These are phyloP conservation scores for Papiliotrema nemorosa DNA, from an alignment of 1,284 basidiomycete species.

Conservation along the genomic window DNA sequence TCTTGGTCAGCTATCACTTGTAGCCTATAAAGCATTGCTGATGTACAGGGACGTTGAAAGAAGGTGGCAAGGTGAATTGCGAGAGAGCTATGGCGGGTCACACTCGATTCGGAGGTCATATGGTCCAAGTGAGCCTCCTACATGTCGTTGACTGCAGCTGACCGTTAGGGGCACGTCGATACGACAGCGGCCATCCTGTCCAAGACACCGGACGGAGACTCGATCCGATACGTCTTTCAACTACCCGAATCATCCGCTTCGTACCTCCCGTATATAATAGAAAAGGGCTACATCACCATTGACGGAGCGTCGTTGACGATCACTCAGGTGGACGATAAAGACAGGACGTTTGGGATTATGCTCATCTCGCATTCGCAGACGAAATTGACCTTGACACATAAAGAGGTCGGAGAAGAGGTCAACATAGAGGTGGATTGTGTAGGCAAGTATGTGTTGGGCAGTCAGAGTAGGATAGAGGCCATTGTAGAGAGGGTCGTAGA, in stretches of 20 bases:
- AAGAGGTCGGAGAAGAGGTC: slow-evolving; percentile 72
- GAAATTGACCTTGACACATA: slow-evolving; percentile 77
- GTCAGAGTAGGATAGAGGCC: slow-evolving; percentile 57
- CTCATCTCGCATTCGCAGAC: slow-evolving; percentile 91
- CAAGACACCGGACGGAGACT: slow-evolving; percentile 75
- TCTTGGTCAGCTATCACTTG: slow-evolving; percentile 59
- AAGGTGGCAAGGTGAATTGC: slow-evolving; percentile 81
- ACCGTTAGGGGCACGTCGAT: slow-evolving; percentile 81
- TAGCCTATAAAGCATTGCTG: slow-evolving; percentile 49
- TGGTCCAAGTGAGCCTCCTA: slow-evolving; percentile 74
- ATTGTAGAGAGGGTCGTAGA: slow-evolving; percentile 71
- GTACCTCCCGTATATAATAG: slow-evolving; percentile 79
- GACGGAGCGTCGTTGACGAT: slow-evolving; percentile 93
- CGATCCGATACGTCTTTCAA: slow-evolving; percentile 74
- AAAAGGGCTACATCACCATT: slow-evolving; percentile 94
- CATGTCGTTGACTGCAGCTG: neutral
- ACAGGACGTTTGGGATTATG: slow-evolving; percentile 79
- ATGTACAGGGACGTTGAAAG: slow-evolving; percentile 55
- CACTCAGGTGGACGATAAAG: slow-evolving; percentile 71
- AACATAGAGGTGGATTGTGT: slow-evolving; percentile 74
- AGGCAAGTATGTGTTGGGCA: slow-evolving; percentile 62
- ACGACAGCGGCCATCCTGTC: slow-evolving; percentile 72
- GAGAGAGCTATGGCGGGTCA: slow-evolving; percentile 94
- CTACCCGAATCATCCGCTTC: slow-evolving; percentile 61
- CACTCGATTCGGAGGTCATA: slow-evolving; percentile 91